phyloP scores from a whole-genome alignment of 2,329 filamentous ascomycete genomes.

The Fusarium nanum region DNA sequence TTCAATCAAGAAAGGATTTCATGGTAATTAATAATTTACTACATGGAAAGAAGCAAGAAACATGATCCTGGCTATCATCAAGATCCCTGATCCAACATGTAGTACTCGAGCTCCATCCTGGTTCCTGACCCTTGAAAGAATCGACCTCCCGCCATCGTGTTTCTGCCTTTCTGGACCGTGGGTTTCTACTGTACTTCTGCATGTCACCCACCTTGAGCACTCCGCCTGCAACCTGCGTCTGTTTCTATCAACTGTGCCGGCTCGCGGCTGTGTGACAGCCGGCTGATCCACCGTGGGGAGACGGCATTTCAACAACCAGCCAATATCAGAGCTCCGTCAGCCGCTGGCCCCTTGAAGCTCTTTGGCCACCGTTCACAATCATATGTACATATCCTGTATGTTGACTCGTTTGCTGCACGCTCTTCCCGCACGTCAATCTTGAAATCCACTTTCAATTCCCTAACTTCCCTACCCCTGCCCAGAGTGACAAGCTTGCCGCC shows the following conservation, averaged over 20 bases:
- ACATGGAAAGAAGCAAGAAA: slow-evolving; percentile 21
- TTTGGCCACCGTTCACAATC: slow-evolving; percentile 17
- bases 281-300: slow-evolving; percentile 42
- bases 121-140: slow-evolving; percentile 14
- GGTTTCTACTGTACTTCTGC: slow-evolving; percentile 30
- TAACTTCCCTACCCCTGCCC: slow-evolving; percentile 24
- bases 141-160: slow-evolving; percentile 34
- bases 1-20: not conserved
- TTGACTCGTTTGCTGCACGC: slow-evolving; percentile 35
- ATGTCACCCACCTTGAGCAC: slow-evolving; percentile 45
- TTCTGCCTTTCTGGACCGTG: slow-evolving; percentile 19
- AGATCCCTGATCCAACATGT: slow-evolving; percentile 17
- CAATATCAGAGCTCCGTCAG: slow-evolving; percentile 66
- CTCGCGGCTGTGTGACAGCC: slow-evolving; percentile 46
- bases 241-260: slow-evolving; percentile 35
- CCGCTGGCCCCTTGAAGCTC: slow-evolving; percentile 54
- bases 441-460: slow-evolving; percentile 37
- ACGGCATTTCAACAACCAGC: slow-evolving; percentile 51
- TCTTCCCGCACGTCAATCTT: slow-evolving; percentile 49
- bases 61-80: slow-evolving; percentile 25
- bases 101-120: slow-evolving; percentile 14
- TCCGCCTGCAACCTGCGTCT: slow-evolving; percentile 31
- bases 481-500: slow-evolving; percentile 40
- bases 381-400: slow-evolving; percentile 12
- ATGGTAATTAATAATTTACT: not conserved